Percentiles rank a stretch among this genome's conserved stretches.
Conservation (phyloP, 139 green algal genomes). For the Chloropicon primus region DNA sequence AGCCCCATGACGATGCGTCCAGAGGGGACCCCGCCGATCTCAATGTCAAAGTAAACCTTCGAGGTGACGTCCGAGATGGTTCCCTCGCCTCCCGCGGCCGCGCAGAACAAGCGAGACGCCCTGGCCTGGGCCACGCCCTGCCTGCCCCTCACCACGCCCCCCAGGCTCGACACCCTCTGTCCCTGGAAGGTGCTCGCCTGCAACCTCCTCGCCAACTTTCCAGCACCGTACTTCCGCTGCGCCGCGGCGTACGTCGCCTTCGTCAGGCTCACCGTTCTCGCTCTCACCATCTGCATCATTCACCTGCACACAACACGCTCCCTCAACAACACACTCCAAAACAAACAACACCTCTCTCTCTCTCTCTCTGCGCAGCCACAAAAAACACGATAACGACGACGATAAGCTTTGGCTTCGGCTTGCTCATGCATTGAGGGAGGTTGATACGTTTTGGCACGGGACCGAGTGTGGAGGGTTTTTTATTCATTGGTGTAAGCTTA, state of each 20-base stretch:
- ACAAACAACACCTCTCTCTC: no score
- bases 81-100: background rate
- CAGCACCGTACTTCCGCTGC: no score
- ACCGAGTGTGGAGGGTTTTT: no score
- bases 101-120: background rate
- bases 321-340: background rate
- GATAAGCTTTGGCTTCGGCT: no score
- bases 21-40: constrained; percentile 47
- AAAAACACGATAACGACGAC: no score
- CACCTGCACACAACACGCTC: no score
- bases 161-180: no score
- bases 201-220: no score
- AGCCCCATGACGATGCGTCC: constrained; percentile 66
- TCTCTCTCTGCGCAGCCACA: background rate
- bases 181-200: no score
- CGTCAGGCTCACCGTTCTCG: background rate
- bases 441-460: no score
- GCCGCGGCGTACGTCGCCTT: background rate
- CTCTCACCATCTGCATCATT: background rate
- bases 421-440: no score
- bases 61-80: constrained; percentile 16
- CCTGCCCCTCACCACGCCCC: background rate
- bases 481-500: no score
- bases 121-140: background rate
- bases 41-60: constrained; percentile 76